Base-by-base conservation (phyloP, 306 rosid species). In the Vigna mungo region DNA sequence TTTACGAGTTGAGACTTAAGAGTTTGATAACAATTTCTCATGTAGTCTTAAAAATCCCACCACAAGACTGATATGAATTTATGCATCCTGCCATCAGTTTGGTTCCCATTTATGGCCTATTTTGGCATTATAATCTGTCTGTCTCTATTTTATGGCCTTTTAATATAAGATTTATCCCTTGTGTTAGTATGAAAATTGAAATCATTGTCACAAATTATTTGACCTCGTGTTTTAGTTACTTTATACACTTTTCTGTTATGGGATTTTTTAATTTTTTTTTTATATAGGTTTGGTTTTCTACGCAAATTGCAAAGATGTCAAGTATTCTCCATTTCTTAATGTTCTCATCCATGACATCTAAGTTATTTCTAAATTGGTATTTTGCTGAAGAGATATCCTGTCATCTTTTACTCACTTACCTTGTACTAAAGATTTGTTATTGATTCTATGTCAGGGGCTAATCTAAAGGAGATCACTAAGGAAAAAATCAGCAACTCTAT, bases 401-500 rank as follows among this genome's bases (percentile, higher is more conserved):
- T 59, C 56, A 34, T 72, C 39, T 74, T 72, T 59, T 64, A 53
- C 11, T 73, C 37, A 62, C 34, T 48, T 43, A 37, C 62, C n/a
- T 16, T 25, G 1, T 23, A 56, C 23, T 68, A 39, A 30, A 79
- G 51, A 41, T 60, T 63, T 66, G 43, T 49, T 78, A 11, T 76
- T 72, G 51, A 32, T 73, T 78, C 59, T 25, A 13, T 80, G 76
- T 79, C 82, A 92, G 98, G 84, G 65, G 25, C 51, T 61, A 62
- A 52, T 82, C 78, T 92, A 73, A 86, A 78, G 74, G 93, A 88
- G 85, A 77, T 86, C 55, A 75, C 55, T 16, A 81, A 76, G 68
- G 86, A 87, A 78, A 92, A 88, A 53, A 60, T 95, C 54, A 89
- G 86, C 75, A 71, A 87, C 60, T 88, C 90, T 5, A 90, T 95